phyloP scores from a whole-genome alignment of 2,329 filamentous ascomycete species.

The Trichoderma arundinaceum region DNA sequence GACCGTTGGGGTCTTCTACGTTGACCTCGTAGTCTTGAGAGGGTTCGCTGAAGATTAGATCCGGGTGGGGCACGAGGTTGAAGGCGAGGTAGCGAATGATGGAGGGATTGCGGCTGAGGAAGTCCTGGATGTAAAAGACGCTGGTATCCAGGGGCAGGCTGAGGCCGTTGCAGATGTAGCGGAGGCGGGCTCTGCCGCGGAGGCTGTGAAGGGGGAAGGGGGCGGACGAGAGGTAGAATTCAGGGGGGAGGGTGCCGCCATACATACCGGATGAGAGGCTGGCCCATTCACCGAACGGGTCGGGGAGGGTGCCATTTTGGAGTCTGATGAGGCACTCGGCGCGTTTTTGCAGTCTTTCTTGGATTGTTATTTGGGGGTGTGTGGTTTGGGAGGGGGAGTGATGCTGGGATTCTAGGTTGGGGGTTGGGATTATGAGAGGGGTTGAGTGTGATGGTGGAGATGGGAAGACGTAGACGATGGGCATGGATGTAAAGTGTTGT shows the following conservation, averaged over 20 bases:
- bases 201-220: conserved; percentile 4
- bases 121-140: conserved; percentile 28
- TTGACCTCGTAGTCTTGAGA: background rate
- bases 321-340: background rate
- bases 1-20: background rate
- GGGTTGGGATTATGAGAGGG: background rate
- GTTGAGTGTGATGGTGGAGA: background rate
- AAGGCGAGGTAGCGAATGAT: conserved; percentile 36
- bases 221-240: conserved; percentile 11
- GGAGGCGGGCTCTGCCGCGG: conserved; percentile 18
- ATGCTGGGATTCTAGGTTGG: background rate
- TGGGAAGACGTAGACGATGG: background rate
- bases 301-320: background rate
- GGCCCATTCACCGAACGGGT: conserved; percentile 15
- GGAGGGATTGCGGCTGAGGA: conserved; percentile 35
- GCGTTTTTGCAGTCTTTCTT: background rate
- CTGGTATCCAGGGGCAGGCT: conserved; percentile 23
- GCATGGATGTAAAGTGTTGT: background rate
- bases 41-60: background rate
- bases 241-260: background rate
- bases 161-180: conserved; percentile 32
- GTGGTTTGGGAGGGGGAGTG: background rate
- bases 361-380: background rate
- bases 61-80: conserved; percentile 9
- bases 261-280: background rate